Conservation (phyloP, 495 filamentous ascomycete species). For the Halenospora varia region DNA sequence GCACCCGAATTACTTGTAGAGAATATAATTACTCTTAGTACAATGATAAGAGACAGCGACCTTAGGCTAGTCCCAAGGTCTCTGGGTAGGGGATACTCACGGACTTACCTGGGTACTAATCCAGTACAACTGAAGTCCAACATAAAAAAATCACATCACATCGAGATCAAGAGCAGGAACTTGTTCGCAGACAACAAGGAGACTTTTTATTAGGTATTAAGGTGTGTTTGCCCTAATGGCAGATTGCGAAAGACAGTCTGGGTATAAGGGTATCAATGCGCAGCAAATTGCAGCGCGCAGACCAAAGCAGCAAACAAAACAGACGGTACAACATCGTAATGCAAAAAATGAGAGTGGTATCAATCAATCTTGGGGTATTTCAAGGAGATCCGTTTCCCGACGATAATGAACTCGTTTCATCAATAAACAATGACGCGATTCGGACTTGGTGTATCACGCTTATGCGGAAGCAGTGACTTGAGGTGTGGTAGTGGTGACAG, state of each 20-base stretch:
- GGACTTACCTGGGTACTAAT: neutral
- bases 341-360: slow-evolving; percentile 31
- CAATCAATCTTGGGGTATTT: slow-evolving; percentile 32
- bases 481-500: slow-evolving; percentile 13
- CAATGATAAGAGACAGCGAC: too few species aligned
- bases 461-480: slow-evolving; percentile 27
- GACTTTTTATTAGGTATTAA: slow-evolving; percentile 32
- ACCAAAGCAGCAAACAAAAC: slow-evolving; percentile 16
- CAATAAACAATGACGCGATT: slow-evolving; percentile 15
- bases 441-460: slow-evolving; percentile 9
- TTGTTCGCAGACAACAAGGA: slow-evolving; percentile 19
- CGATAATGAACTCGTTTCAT: slow-evolving; percentile 27
- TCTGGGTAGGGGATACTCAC: too few species aligned
- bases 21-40: too few species aligned
- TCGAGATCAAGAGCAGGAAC: neutral
- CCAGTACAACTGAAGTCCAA: neutral
- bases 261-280: slow-evolving; percentile 33
- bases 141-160: slow-evolving; percentile 4
- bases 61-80: too few species aligned
- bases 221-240: slow-evolving; percentile 28
- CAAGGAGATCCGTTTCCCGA: slow-evolving; percentile 27
- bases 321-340: slow-evolving; percentile 14
- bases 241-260: slow-evolving; percentile 31
- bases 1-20: too few species aligned
- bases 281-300: slow-evolving; percentile 16